phyloP scores from a whole-genome alignment of 805 yeast species.

The Saturnispora ahearnii region DNA sequence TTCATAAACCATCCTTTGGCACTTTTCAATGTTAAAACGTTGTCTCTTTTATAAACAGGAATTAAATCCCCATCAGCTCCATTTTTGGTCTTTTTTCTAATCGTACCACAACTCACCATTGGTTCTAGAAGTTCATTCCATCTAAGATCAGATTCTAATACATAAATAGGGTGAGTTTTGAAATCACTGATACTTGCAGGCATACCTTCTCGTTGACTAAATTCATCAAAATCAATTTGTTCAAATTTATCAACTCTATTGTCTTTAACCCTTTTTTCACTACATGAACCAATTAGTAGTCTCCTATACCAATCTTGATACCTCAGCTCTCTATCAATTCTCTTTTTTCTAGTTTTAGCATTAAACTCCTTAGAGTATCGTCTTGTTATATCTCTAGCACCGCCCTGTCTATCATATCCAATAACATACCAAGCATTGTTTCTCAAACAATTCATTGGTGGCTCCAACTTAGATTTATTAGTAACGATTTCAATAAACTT shows the following conservation, averaged over 20 bases:
- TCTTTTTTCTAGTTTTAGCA: slow-evolving; percentile 63
- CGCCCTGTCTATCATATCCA: slow-evolving; percentile 60
- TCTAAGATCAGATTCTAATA: slow-evolving; percentile 63
- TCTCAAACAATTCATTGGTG: slow-evolving; percentile 49
- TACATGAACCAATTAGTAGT: slow-evolving; percentile 31
- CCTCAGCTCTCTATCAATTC: slow-evolving; percentile 53
- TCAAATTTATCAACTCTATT: slow-evolving; percentile 44
- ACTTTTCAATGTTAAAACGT: slow-evolving; percentile 55
- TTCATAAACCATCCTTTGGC: slow-evolving; percentile 80
- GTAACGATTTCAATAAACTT: slow-evolving; percentile 54
- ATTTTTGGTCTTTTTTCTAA: slow-evolving; percentile 35
- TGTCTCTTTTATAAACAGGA: slow-evolving; percentile 59
- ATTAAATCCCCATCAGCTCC: slow-evolving; percentile 29
- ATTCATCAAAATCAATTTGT: slow-evolving; percentile 46
- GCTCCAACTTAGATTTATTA: slow-evolving; percentile 43
- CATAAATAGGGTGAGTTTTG: slow-evolving; percentile 79
- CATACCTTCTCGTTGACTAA: slow-evolving; percentile 72
- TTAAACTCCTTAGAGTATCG: slow-evolving; percentile 66
- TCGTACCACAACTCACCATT: slow-evolving; percentile 63
- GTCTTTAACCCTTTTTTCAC: slow-evolving; percentile 17
- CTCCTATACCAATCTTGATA: slow-evolving; percentile 54
- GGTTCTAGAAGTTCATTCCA: slow-evolving; percentile 67
- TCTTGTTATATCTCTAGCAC: slow-evolving; percentile 75
- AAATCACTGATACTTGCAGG: slow-evolving; percentile 80
- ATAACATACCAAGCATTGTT: slow-evolving; percentile 66